Evolutionary conservation across 1,139 yeast genomes (phyloP), one percentile per base, ranked within the genome.

Genomic region (Nakaseomyces nivariensis): DNA sequence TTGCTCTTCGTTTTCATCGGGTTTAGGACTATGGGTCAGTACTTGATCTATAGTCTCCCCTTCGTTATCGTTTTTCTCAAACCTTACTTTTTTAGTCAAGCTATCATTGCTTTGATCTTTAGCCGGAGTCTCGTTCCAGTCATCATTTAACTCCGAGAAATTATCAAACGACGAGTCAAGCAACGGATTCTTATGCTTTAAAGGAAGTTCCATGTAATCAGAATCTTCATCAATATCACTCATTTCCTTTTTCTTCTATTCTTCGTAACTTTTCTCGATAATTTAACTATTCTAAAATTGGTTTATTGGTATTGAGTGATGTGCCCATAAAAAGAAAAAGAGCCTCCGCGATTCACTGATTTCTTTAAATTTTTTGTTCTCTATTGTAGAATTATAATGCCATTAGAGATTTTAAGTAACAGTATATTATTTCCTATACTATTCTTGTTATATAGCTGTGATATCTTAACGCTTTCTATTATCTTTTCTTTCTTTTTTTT

Each of bases 171-270:
- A 27, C 7, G 44, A 41, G 34, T 41, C 44, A n/a, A 41, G 24
- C 11, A 41, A 22, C 34, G 25, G 24, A 29, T 29, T 29, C n/a
- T 17, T 29, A 11, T 41, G 44, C 48, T 57, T 62, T 34, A 63
- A 50, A 6, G 67, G 67, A 38, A 63, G 50, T 34, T 61, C 65
- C 32, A 60, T 52, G 13, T 54, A 53, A 40, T 53, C 56, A 11
- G 53, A 52, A 9, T 57, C 59, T 5, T 37, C 43, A n/a, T 33
- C 45, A 36, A 7, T 17, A 11, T 47, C 56, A n/a, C 53, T 54
- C 56, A 26, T 58, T 56, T 8, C 49, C 50, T 25, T 8, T n/a
- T 17, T 9, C 4, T 26, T 37, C 25, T 8, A 17, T 24, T 17
- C 7, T 17, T 11, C 6, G 41, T 37, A 8, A 29, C 10, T 29